Evolutionary conservation across 177 flowering plant species (phyloP).

Genomic region (Vitis hybrid): DNA sequence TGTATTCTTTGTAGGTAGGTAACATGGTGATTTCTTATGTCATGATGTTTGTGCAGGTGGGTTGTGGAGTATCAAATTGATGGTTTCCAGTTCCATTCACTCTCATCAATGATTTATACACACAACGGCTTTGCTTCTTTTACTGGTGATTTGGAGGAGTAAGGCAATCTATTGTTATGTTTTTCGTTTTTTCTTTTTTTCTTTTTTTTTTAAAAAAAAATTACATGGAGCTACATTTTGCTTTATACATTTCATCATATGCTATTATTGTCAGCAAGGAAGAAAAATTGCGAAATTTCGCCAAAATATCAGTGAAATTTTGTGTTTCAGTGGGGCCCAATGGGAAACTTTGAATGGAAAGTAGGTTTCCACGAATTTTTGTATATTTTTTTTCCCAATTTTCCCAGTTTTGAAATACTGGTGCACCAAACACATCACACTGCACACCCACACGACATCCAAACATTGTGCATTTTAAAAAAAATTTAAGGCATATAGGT

Average conservation of each 20-base stretch:
- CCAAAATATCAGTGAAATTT: too few species aligned
- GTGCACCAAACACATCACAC: too few species aligned
- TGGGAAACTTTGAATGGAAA: too few species aligned
- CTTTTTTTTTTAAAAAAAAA: background rate
- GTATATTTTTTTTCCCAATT: too few species aligned
- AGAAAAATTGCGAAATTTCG: too few species aligned
- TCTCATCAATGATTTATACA: constrained; percentile 91
- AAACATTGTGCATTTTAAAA: too few species aligned
- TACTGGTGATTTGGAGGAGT: constrained; percentile 95
- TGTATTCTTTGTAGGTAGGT: background rate
- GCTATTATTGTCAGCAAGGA: too few species aligned
- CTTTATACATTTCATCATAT: background rate
- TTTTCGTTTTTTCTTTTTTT: background rate
- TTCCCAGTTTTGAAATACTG: too few species aligned
- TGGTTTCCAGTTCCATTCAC: constrained; percentile 95
- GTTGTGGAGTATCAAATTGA: constrained; percentile 86
- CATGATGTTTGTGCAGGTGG: constrained; percentile 73
- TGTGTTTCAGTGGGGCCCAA: too few species aligned
- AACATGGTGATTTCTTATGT: constrained; percentile 16
- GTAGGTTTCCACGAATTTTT: too few species aligned
- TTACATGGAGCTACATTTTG: background rate
- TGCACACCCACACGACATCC: too few species aligned
- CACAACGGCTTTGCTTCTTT: constrained; percentile 98
- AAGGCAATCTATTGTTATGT: constrained; percentile 32
- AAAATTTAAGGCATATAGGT: too few species aligned